Percentiles rank a stretch among this genome's conserved stretches.
Conservation (phyloP, 805 yeast species). For the Kuraishia hungarica region DNA sequence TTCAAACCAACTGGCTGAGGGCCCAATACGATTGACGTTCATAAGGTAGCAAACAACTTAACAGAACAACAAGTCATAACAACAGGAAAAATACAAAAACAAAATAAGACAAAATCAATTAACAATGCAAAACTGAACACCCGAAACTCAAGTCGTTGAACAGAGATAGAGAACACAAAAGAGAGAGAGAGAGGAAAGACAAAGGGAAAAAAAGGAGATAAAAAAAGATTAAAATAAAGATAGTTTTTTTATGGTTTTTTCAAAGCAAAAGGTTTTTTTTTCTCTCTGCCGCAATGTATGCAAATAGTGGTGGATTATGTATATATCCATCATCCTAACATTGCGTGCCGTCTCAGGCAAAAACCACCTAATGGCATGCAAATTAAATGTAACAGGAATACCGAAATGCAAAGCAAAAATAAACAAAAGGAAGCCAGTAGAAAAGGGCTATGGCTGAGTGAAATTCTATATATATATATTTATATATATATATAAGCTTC, state of each 20-base stretch:
- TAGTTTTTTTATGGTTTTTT: neutral
- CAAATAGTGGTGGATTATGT: neutral
- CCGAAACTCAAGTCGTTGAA: slow-evolving; percentile 5
- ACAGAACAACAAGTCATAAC: neutral
- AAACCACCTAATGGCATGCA: slow-evolving; percentile 7
- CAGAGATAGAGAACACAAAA: slow-evolving; percentile 5
- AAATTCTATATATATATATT: slow-evolving; percentile 5
- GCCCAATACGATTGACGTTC: neutral
- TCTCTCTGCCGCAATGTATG: neutral
- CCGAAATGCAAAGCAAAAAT: slow-evolving; percentile 1
- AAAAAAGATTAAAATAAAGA: neutral
- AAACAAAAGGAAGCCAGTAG: neutral
- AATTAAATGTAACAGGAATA: slow-evolving; percentile 7
- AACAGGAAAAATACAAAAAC: slow-evolving; percentile 1
- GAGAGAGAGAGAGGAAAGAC: slow-evolving; percentile 11
- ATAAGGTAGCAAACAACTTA: neutral
- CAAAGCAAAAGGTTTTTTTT: neutral
- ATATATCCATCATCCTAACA: slow-evolving; percentile 4
- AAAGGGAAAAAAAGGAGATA: slow-evolving; percentile 6
- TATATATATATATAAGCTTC: too few species aligned
- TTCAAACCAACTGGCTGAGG: neutral
- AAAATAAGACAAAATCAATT: slow-evolving; percentile 4
- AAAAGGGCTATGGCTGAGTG: slow-evolving; percentile 6
- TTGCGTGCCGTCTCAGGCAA: slow-evolving; percentile 6
- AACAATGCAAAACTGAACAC: slow-evolving; percentile 2